Percentiles rank a stretch among this genome's conserved stretches.
These are phyloP conservation scores for Lactarius sp. DNA, from an alignment of 768 basidiomycete genomes.

Conservation along the genomic window DNA sequence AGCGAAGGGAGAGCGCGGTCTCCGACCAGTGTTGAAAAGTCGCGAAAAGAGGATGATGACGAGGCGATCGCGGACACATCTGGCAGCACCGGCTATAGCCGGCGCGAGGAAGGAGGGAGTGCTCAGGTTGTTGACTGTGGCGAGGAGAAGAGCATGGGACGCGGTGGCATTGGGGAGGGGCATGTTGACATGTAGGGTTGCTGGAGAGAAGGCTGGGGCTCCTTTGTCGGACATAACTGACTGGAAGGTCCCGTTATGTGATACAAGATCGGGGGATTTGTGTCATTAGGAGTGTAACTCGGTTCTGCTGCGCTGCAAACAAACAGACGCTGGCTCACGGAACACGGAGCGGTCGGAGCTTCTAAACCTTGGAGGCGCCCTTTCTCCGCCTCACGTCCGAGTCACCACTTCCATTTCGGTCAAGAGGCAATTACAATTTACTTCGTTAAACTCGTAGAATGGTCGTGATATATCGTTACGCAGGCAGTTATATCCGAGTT, in stretches of 20 bases:
- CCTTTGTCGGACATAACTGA: background rate
- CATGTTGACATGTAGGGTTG: conserved; percentile 19
- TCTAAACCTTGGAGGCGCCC: background rate
- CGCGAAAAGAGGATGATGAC: conserved; percentile 62
- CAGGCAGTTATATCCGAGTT: conserved; percentile 40
- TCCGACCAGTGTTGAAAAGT: conserved; percentile 42
- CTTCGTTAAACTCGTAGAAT: conserved; percentile 3
- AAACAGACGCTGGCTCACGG: background rate
- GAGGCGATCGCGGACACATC: conserved; percentile 45
- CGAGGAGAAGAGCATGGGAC: conserved; percentile 43
- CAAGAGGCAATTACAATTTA: background rate
- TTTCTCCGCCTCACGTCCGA: background rate
- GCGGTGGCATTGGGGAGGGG: conserved; percentile 25
- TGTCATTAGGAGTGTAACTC: conserved; percentile 17
- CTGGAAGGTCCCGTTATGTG: conserved; percentile 6
- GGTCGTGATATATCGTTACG: conserved; percentile 4
- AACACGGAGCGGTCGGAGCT: background rate
- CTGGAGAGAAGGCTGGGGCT: background rate
- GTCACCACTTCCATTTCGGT: background rate
- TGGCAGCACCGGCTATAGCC: conserved; percentile 47
- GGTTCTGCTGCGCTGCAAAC: background rate
- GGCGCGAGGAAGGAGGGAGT: conserved; percentile 53
- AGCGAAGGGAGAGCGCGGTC: conserved; percentile 10
- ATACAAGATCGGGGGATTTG: conserved; percentile 13
- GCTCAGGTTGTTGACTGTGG: conserved; percentile 46